Evolutionary conservation across 163 green algal species (phyloP).

Genomic region (Smithsoniella earleae): DNA sequence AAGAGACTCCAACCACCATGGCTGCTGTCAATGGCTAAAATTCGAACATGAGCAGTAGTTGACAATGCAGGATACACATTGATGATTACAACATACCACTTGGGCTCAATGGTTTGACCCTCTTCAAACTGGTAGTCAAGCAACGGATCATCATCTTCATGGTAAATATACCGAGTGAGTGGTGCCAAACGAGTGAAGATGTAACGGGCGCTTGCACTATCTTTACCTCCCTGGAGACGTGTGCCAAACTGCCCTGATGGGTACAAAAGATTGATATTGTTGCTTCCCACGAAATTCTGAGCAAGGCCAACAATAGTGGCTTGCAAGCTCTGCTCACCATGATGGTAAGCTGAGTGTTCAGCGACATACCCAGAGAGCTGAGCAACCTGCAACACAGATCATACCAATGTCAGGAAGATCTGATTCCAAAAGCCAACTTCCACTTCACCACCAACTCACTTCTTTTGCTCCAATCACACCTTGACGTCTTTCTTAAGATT

Average conservation of each 20-base stretch:
- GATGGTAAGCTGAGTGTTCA: constrained; percentile 97
- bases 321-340: constrained; percentile 83
- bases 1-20: neutral
- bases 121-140: constrained; percentile 93
- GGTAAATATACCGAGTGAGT: constrained; percentile 82
- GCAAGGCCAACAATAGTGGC: constrained; percentile 89
- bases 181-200: constrained; percentile 87
- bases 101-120: constrained; percentile 93
- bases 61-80: neutral
- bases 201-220: constrained; percentile 87
- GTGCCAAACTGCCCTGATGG: constrained; percentile 89
- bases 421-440: no score
- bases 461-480: constrained; percentile 44
- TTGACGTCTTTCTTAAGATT: constrained; percentile 95
- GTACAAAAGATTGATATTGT: constrained; percentile 97
- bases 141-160: constrained; percentile 82
- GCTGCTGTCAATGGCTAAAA: neutral
- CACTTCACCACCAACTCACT: constrained; percentile 11
- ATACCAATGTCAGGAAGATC: no score
- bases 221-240: constrained; percentile 91
- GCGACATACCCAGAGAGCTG: constrained; percentile 50
- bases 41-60: neutral
- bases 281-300: constrained; percentile 94
- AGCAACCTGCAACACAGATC: no score
- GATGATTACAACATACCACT: constrained; percentile 60